phyloP scores from a whole-genome alignment of 176 grass and related monocot genomes.

The barley (Hordeum vulgare) region MorexV3_pseudomolecules_assembly NC_058519.1:509654213-509654712 shows the following conservation, averaged over 20 bases:
- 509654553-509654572: not conserved
- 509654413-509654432: slow-evolving; percentile 42
- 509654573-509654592: slow-evolving; percentile 14
- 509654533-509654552: not conserved
- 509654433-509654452: slow-evolving; percentile 42
- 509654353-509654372: slow-evolving; percentile 32
- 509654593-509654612: not conserved
- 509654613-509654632: not conserved
- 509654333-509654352: slow-evolving; percentile 34
- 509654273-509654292: slow-evolving; percentile 61
- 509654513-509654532: not conserved
- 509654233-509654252: slow-evolving; percentile 19
- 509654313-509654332: slow-evolving; percentile 35
- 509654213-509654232: slow-evolving; percentile 35
- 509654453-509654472: slow-evolving; percentile 34
- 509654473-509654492: not conserved
- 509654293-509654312: slow-evolving; percentile 54
- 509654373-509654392: slow-evolving; percentile 39
- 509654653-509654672: slow-evolving; percentile 11
- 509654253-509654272: slow-evolving; percentile 73
- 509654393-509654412: slow-evolving; percentile 55
- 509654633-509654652: slow-evolving; percentile 22
- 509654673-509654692: not conserved
- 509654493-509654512: not conserved
- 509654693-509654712: not conserved